phyloP scores from a whole-genome alignment of 139 green algal genomes.

The Dunaliella primolecta region DNA sequence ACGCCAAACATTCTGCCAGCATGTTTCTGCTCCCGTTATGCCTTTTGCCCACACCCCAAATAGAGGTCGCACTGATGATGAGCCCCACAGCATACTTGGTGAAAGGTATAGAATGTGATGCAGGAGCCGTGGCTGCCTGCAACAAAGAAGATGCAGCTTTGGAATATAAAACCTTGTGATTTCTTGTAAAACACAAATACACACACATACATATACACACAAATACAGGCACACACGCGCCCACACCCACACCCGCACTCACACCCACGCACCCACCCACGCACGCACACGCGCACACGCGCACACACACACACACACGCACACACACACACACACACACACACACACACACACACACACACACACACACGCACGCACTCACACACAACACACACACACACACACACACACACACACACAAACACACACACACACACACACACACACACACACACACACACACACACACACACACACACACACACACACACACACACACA shows the following conservation, averaged over 20 bases:
- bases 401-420: background rate
- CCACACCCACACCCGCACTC: too few relatives aligned
- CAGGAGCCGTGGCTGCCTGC: conserved; percentile 13
- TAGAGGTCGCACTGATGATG: too few relatives aligned
- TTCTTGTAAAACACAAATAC: background rate
- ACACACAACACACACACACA: background rate
- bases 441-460: background rate
- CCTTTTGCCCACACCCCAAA: too few relatives aligned
- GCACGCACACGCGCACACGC: too few relatives aligned
- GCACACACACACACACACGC: background rate
- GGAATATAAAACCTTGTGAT: background rate
- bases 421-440: background rate
- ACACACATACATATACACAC: background rate
- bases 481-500: background rate
- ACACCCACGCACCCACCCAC: background rate
- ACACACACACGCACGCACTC: background rate
- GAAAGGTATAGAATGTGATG: conserved; percentile 18
- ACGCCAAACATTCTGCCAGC: conserved; percentile 12
- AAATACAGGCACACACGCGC: too few relatives aligned
- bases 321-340: background rate
- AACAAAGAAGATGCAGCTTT: background rate
- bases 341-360: background rate
- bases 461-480: background rate
- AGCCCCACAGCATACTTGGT: conserved; percentile 27
- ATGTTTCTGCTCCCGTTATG: background rate